Conservation (phyloP, 2,329 filamentous ascomycete species). For the Ramichloridium luteum region DNA sequence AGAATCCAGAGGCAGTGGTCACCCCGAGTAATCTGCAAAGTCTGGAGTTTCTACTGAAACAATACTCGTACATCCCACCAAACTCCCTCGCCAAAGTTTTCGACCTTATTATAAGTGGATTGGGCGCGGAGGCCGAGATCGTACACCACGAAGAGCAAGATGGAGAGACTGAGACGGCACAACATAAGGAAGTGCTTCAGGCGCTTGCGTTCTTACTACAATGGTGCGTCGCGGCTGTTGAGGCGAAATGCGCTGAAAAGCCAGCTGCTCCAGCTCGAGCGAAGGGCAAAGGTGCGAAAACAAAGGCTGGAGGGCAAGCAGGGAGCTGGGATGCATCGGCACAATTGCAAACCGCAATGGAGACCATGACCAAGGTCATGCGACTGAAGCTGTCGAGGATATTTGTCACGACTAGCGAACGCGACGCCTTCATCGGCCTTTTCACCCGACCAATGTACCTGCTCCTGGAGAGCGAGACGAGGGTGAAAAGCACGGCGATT, state of each 20-base stretch:
- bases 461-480: conserved; percentile 83
- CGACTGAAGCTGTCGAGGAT: conserved; percentile 85
- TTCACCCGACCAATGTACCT: conserved; percentile 90
- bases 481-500: conserved; percentile 77
- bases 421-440: conserved; percentile 85
- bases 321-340: conserved; percentile 76
- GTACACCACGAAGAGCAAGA: conserved; percentile 86
- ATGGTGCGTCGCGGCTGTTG: conserved; percentile 90
- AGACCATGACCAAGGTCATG: conserved; percentile 91
- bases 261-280: conserved; percentile 58
- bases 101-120: conserved; percentile 69
- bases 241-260: conserved; percentile 79
- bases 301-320: conserved; percentile 53
- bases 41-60: conserved; percentile 92
- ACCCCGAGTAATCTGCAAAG: conserved; percentile 76
- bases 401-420: conserved; percentile 89
- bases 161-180: conserved; percentile 45
- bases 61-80: conserved; percentile 63
- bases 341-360: conserved; percentile 78
- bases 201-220: conserved; percentile 89
- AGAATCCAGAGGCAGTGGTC: conserved; percentile 78
- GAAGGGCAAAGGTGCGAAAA: conserved; percentile 63
- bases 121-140: conserved; percentile 62
- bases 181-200: conserved; percentile 86
- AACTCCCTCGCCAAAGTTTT: conserved; percentile 85